phyloP scores from a whole-genome alignment of 768 basidiomycete species.

The Naganishia onofrii region DNA sequence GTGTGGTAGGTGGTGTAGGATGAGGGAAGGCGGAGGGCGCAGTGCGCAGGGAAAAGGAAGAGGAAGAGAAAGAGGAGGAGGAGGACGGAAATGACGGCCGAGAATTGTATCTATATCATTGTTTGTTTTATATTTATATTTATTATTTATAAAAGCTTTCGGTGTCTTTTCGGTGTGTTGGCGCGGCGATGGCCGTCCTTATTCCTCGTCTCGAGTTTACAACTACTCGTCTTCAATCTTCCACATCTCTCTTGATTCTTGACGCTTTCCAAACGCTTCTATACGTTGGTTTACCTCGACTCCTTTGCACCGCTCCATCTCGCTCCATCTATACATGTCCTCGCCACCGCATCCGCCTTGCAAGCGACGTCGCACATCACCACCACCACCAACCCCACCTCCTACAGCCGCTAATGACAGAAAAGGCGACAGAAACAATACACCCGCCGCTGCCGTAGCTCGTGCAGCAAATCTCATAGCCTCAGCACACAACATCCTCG shows the following conservation, averaged over 20 bases:
- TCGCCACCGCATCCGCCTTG: not conserved
- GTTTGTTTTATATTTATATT: too few relatives aligned
- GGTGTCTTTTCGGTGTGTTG: too few relatives aligned
- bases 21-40: not conserved
- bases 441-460: not conserved
- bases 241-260: not conserved
- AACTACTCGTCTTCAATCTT: not conserved
- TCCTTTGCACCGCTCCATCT: not conserved
- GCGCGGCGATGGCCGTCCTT: too few relatives aligned
- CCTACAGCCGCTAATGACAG: not conserved
- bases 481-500: conserved; percentile 36
- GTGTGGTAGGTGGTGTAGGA: not conserved
- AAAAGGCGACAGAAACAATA: not conserved
- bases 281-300: too few relatives aligned
- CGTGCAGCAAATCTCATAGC: conserved; percentile 14
- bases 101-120: too few relatives aligned
- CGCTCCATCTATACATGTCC: not conserved
- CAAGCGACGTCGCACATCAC: not conserved
- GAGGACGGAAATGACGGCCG: too few relatives aligned
- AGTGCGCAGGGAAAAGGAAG: too few relatives aligned
- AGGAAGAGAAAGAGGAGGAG: too few relatives aligned
- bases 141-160: too few relatives aligned
- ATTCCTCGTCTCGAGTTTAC: too few relatives aligned
- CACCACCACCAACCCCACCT: not conserved
- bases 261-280: too few relatives aligned